Evolutionary conservation across 2,329 filamentous ascomycete species (phyloP).

Genomic region (Helminthosporium solani): DNA sequence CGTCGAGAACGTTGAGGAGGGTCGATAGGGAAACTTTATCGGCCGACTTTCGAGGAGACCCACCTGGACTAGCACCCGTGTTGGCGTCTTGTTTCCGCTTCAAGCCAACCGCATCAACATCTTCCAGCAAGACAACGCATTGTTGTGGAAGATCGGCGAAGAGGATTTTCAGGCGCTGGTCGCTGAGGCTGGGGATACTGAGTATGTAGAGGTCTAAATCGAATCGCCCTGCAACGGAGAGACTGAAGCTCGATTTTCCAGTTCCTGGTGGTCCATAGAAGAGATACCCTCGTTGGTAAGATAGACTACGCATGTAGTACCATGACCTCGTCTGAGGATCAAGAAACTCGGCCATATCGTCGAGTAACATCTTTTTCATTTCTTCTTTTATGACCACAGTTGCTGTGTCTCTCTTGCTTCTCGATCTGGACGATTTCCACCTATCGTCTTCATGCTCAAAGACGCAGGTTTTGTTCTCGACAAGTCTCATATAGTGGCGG

Average conservation of each 20-base stretch:
- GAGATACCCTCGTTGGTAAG: conserved; percentile 18
- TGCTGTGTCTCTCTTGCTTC: conserved; percentile 11
- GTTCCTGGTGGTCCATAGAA: conserved; percentile 15
- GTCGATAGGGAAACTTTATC: conserved; percentile 68
- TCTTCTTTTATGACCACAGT: conserved; percentile 70
- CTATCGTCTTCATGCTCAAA: conserved; percentile 15
- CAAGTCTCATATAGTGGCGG: conserved; percentile 10
- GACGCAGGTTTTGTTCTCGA: conserved; percentile 17
- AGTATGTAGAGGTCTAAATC: conserved; percentile 17
- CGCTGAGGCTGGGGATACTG: conserved; percentile 11
- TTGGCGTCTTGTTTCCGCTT: conserved; percentile 50
- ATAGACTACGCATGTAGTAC: conserved; percentile 13
- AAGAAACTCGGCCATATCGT: conserved; percentile 72
- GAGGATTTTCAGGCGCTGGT: conserved; percentile 10
- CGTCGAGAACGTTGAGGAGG: conserved; percentile 77
- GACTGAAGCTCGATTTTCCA: conserved; percentile 12
- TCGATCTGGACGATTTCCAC: conserved; percentile 12
- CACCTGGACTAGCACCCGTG: conserved; percentile 1
- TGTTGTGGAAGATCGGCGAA: conserved; percentile 15
- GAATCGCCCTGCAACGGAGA: conserved; percentile 10
- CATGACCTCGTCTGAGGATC: conserved; percentile 59
- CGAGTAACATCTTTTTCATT: conserved; percentile 64
- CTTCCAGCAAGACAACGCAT: conserved; percentile 16
- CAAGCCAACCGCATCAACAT: conserved; percentile 13
- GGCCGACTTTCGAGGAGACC: background rate